Conservation (phyloP, 495 filamentous ascomycete species). For the Penicillium samsonianum region DNA sequence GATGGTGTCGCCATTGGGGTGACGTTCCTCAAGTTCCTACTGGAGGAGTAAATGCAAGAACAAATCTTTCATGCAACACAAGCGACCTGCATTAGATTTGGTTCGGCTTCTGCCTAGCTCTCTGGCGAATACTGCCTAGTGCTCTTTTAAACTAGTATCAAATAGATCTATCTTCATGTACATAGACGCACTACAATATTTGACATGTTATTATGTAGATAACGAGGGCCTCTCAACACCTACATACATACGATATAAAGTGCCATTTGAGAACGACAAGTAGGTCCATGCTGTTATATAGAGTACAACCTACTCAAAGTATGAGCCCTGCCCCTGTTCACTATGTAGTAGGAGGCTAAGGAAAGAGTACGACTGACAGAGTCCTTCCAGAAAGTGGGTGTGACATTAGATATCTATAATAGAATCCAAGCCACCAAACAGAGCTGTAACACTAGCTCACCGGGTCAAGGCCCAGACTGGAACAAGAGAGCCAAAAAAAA, state of each 20-base stretch:
- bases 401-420: not conserved
- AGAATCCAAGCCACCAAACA: not conserved
- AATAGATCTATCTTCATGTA: not conserved
- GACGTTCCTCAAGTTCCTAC: slow-evolving; percentile 73
- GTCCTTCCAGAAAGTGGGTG: not conserved
- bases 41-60: slow-evolving; percentile 45
- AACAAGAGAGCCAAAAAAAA: not conserved
- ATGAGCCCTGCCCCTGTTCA: not conserved
- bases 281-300: not conserved
- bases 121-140: not conserved
- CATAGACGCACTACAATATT: not conserved
- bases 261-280: not conserved
- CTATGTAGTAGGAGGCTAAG: not conserved
- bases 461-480: not conserved
- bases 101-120: not conserved
- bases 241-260: not conserved
- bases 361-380: not conserved
- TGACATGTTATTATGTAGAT: not conserved
- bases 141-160: not conserved
- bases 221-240: no score
- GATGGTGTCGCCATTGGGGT: slow-evolving; percentile 71
- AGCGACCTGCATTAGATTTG: not conserved
- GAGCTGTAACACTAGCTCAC: not conserved
- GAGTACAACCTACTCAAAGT: not conserved
- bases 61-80: not conserved